These are phyloP conservation scores for Sarcodon aspratus DNA, from an alignment of 768 basidiomycete genomes.

Conservation along the genomic window DNA sequence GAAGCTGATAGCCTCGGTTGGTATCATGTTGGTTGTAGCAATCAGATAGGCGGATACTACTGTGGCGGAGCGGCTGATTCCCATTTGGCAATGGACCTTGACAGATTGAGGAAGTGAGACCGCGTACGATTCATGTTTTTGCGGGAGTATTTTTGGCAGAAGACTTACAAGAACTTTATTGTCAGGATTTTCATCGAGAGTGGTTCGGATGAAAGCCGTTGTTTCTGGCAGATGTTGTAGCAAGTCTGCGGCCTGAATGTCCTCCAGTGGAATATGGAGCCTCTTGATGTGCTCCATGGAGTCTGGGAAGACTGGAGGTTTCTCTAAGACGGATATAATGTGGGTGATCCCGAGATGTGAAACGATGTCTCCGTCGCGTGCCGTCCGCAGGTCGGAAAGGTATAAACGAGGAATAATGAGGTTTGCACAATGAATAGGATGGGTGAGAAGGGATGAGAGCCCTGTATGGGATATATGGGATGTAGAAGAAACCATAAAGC, in stretches of 20 bases:
- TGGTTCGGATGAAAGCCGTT: constrained; percentile 40
- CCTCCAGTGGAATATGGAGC: constrained; percentile 42
- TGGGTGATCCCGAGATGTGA: constrained; percentile 57
- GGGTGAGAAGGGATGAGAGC: background rate
- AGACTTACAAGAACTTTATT: constrained; percentile 39
- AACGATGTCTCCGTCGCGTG: constrained; percentile 36
- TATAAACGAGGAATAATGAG: constrained; percentile 40
- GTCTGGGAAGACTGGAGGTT: constrained; percentile 31
- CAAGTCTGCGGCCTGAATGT: constrained; percentile 29
- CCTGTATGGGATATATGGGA: too few relatives aligned
- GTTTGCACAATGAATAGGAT: background rate
- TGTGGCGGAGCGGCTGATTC: constrained; percentile 18
- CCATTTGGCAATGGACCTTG: constrained; percentile 19
- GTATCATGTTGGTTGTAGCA: constrained; percentile 36
- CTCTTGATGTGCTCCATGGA: constrained; percentile 22
- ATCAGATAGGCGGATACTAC: constrained; percentile 17
- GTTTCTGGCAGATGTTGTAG: constrained; percentile 33
- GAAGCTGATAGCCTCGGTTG: constrained; percentile 41
- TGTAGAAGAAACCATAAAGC: too few relatives aligned
- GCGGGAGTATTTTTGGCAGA: background rate
- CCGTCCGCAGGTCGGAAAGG: constrained; percentile 51
- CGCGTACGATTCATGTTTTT: background rate
- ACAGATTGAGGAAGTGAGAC: constrained; percentile 3
- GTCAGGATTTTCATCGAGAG: constrained; percentile 28
- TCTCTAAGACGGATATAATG: constrained; percentile 54